These are phyloP conservation scores for Podospora anserina DNA, from an alignment of 495 filamentous ascomycete genomes.

Conservation along the genomic window DNA sequence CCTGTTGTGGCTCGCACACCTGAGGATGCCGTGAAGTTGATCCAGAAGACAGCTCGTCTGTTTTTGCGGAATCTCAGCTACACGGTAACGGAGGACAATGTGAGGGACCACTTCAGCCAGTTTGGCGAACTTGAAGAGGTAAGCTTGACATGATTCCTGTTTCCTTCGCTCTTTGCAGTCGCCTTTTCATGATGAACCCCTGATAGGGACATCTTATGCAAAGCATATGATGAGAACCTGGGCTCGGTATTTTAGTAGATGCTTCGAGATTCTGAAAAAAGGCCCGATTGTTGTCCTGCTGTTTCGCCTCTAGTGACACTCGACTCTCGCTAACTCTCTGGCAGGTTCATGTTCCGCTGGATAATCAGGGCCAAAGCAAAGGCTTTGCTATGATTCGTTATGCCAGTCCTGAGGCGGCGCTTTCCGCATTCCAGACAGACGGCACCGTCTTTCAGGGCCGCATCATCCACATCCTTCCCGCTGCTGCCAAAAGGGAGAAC, in stretches of 20 bases:
- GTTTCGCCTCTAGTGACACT: conserved; percentile 18
- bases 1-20: conserved; percentile 19
- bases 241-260: conserved; percentile 66
- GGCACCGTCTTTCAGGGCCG: conserved; percentile 85
- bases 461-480: conserved; percentile 82
- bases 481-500: conserved; percentile 71
- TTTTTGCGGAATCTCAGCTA: conserved; percentile 91
- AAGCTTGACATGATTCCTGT: conserved; percentile 37
- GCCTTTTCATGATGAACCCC: conserved; percentile 77
- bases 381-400: conserved; percentile 88
- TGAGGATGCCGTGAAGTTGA: conserved; percentile 43
- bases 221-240: conserved; percentile 56
- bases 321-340: conserved; percentile 31
- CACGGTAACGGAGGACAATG: conserved; percentile 69
- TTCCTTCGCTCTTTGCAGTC: conserved; percentile 22
- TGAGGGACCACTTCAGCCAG: conserved; percentile 63
- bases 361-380: conserved; percentile 66
- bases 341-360: conserved; percentile 78
- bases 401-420: conserved; percentile 62
- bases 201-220: conserved; percentile 99
- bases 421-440: conserved; percentile 74
- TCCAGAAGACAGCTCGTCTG: conserved; percentile 62
- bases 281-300: conserved; percentile 30
- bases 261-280: conserved; percentile 50
- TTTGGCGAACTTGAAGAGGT: conserved; percentile 86